Evolutionary conservation across 139 green algal species (phyloP).

Genomic region (Coelastrella sp.): DNA sequence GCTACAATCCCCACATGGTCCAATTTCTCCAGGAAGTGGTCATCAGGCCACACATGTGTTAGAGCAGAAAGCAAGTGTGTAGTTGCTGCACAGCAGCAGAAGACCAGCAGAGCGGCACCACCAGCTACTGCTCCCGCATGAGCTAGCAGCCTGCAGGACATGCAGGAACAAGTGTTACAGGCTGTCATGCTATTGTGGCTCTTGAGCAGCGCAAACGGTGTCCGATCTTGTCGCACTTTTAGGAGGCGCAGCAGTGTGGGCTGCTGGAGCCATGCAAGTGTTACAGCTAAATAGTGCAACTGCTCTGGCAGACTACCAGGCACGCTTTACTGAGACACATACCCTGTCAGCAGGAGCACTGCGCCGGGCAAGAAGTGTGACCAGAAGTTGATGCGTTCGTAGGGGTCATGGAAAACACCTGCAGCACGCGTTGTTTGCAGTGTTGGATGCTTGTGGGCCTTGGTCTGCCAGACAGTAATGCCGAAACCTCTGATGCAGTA

Average conservation of each 20-base stretch:
- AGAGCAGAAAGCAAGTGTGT: conserved; percentile 84
- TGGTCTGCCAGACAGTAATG: no score
- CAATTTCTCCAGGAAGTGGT: conserved; percentile 75
- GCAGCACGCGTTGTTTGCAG: background rate
- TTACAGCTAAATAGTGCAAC: background rate
- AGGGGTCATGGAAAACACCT: conserved; percentile 82
- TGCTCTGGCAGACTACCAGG: background rate
- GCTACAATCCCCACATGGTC: conserved; percentile 90
- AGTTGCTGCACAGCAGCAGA: conserved; percentile 73
- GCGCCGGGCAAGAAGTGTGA: conserved; percentile 78
- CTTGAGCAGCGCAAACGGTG: no score
- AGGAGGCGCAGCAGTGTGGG: no score
- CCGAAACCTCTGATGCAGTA: no score
- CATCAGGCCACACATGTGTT: conserved; percentile 67
- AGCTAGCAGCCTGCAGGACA: conserved; percentile 42
- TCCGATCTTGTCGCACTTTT: no score
- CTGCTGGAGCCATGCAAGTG: no score
- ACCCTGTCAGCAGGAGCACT: conserved; percentile 73
- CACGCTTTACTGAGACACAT: background rate
- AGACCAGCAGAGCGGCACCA: conserved; percentile 66
- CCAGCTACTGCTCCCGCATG: conserved; percentile 41
- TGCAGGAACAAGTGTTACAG: no score
- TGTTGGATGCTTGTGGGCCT: no score
- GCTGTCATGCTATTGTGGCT: no score
- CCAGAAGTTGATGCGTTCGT: conserved; percentile 93